Base-by-base conservation (phyloP, 352 stramenopile genomes). In the Blastocystis sp. region DNA sequence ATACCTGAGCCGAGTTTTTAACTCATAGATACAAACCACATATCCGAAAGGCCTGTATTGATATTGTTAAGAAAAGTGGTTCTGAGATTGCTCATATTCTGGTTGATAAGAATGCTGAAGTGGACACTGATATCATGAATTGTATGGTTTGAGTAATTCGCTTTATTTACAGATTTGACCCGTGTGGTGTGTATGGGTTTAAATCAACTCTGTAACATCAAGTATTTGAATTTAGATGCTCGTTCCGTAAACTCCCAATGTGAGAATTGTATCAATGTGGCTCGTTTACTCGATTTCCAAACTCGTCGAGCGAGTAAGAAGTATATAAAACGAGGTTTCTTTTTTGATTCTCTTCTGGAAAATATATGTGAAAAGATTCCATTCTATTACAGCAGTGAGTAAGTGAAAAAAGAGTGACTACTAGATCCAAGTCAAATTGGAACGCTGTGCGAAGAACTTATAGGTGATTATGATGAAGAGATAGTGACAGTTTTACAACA, bases 71-170 rank as follows among this genome's bases (percentile, higher is more conserved):
- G 15, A 62, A n/a, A 5, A 54, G 33, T 44, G 58, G 58, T 44
- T 30, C 51, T 19, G 58, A 88, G 5, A 88, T 88, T 42, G 77
- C 77, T 11, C 58, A 88, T 33, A 88, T 88, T 48, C 37, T 88
- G 7, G 77, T 88, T 17, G 77, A 88, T 17, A 88, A 88, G 53
- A 88, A 88, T 48, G 51, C 40, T 35, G 58, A 88, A 51, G 58
- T 88, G 19, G 77, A 88, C n/a, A 88, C 77, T 5, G 77, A 88
- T 35, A 88, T 88, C n/a, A 77, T 88, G 58, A 88, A 88, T 24
- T 88, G 70, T 81, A 62, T 2, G n/a, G 17, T 56, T 0, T 0
- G 0, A 40, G 9, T 37, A 35, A 7, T 64, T 60, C 40, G 40
- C 27, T 40, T 62, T 27, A 2, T 17, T 30, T 19, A n/a, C 37